These are phyloP conservation scores for Nakazawaea laoshanensis DNA, from an alignment of 805 yeast genomes.

Conservation along the genomic window DNA sequence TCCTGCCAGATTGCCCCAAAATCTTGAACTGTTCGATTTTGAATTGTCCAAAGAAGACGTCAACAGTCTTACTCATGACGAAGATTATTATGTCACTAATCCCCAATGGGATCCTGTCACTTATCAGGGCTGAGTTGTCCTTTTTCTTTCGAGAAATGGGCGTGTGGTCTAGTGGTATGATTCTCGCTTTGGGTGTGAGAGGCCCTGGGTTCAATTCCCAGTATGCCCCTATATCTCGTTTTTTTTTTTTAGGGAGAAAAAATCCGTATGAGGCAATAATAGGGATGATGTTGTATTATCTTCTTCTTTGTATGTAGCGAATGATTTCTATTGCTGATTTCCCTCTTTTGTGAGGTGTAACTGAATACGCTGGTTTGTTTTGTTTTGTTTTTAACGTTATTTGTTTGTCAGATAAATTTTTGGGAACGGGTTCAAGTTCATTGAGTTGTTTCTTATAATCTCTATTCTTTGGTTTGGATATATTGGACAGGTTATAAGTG, in stretches of 20 bases:
- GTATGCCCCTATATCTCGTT: conserved; percentile 18
- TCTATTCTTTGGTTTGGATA: too few relatives aligned
- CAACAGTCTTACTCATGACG: conserved; percentile 26
- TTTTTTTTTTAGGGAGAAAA: conserved; percentile 1
- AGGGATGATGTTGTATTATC: too few relatives aligned
- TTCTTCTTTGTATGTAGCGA: too few relatives aligned
- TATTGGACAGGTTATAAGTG: too few relatives aligned
- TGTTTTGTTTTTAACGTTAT: too few relatives aligned
- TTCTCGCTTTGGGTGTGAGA: conserved; percentile 51
- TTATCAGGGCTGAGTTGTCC: not conserved
- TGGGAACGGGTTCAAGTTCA: too few relatives aligned
- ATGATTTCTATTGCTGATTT: too few relatives aligned
- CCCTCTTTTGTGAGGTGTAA: too few relatives aligned
- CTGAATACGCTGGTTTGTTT: too few relatives aligned
- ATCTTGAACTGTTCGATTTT: conserved; percentile 32
- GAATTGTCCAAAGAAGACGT: conserved; percentile 30
- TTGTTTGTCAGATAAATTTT: too few relatives aligned
- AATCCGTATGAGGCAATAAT: too few relatives aligned
- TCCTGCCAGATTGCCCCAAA: conserved; percentile 27
- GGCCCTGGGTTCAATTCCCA: conserved; percentile 51
- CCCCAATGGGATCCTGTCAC: conserved; percentile 27
- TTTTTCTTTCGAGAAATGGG: conserved; percentile 2
- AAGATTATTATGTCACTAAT: conserved; percentile 24
- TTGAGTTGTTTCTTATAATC: too few relatives aligned
- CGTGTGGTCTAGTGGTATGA: conserved; percentile 46